phyloP scores from a whole-genome alignment of 768 basidiomycete genomes.

The Candolleomyces aberdarensis region DNA sequence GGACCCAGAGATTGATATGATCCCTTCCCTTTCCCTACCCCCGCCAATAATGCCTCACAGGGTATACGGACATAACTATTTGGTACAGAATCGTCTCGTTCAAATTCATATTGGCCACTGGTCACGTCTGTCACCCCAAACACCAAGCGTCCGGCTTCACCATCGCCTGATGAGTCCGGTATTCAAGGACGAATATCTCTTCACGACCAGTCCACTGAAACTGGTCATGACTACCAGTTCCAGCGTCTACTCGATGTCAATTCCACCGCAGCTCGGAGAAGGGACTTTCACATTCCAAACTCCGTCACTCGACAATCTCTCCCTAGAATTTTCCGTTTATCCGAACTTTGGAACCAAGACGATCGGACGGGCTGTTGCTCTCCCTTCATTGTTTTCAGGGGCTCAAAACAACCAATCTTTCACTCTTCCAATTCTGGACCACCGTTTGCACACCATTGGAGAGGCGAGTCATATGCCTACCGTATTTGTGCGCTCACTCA shows the following conservation, averaged over 20 bases:
- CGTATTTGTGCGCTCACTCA: slow-evolving; percentile 1
- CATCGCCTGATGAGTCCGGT: slow-evolving; percentile 71
- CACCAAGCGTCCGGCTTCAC: slow-evolving; percentile 60
- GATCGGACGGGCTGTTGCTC: slow-evolving; percentile 87
- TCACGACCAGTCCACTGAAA: slow-evolving; percentile 83
- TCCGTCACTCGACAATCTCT: slow-evolving; percentile 64
- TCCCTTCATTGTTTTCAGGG: slow-evolving; percentile 67
- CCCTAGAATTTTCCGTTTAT: slow-evolving; percentile 91
- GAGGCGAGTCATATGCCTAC: slow-evolving; percentile 51
- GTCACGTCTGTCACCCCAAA: slow-evolving; percentile 32
- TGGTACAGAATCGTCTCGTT: slow-evolving; percentile 82
- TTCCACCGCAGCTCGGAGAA: slow-evolving; percentile 71
- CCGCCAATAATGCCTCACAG: slow-evolving; percentile 98
- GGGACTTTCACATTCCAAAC: slow-evolving; percentile 88
- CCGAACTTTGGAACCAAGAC: slow-evolving; percentile 98
- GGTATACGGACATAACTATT: slow-evolving; percentile 94
- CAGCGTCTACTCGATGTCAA: slow-evolving; percentile 80
- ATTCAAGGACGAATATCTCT: slow-evolving; percentile 61
- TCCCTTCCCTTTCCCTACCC: slow-evolving; percentile 91
- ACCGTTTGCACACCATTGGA: slow-evolving; percentile 89
- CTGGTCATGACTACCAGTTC: slow-evolving; percentile 91
- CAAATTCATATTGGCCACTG: slow-evolving; percentile 81
- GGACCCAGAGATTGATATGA: slow-evolving; percentile 82
- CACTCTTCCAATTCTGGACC: slow-evolving; percentile 83
- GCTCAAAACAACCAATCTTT: slow-evolving; percentile 53